phyloP scores from a whole-genome alignment of 768 basidiomycete genomes.

The Trametes villosa region DNA sequence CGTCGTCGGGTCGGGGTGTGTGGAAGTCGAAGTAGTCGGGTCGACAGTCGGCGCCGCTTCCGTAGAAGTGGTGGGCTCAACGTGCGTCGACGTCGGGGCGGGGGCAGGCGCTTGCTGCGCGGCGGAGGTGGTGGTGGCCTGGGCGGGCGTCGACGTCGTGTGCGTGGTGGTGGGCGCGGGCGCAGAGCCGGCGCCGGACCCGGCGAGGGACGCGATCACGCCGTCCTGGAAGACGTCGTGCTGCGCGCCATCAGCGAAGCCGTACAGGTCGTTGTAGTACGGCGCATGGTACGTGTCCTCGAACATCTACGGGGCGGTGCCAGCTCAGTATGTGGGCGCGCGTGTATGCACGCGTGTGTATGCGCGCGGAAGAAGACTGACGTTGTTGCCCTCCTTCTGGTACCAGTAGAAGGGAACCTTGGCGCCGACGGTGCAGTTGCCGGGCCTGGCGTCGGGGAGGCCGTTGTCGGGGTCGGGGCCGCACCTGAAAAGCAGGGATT shows the following conservation, averaged over 20 bases:
- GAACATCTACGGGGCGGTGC: constrained; percentile 30
- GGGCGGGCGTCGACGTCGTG: not conserved
- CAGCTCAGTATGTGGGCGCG: not conserved
- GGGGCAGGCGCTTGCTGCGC: not conserved
- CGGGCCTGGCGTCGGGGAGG: constrained; percentile 27
- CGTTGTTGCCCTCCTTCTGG: constrained; percentile 45
- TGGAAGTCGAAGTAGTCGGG: not conserved
- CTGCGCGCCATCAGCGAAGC: constrained; percentile 50
- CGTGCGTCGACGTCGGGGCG: not conserved
- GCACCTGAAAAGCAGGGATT: constrained; percentile 28
- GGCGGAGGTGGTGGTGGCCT: not conserved
- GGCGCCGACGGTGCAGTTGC: constrained; percentile 46
- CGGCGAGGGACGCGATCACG: constrained; percentile 21
- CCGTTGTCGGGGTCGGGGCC: constrained; percentile 36
- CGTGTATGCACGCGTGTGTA: not conserved
- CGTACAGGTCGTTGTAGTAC: constrained; percentile 44
- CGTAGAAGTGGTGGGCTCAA: not conserved
- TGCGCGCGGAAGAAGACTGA: constrained; percentile 27
- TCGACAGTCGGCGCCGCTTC: not conserved
- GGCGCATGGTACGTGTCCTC: constrained; percentile 37
- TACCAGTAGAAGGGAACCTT: constrained; percentile 47
- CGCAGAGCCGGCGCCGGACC: not conserved
- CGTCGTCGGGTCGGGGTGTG: not conserved
- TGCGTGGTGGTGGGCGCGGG: not conserved
- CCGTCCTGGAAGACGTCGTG: constrained; percentile 42